These are phyloP conservation scores for Macrolepiota dolichaula DNA, from an alignment of 768 basidiomycete species.

Conservation along the genomic window DNA sequence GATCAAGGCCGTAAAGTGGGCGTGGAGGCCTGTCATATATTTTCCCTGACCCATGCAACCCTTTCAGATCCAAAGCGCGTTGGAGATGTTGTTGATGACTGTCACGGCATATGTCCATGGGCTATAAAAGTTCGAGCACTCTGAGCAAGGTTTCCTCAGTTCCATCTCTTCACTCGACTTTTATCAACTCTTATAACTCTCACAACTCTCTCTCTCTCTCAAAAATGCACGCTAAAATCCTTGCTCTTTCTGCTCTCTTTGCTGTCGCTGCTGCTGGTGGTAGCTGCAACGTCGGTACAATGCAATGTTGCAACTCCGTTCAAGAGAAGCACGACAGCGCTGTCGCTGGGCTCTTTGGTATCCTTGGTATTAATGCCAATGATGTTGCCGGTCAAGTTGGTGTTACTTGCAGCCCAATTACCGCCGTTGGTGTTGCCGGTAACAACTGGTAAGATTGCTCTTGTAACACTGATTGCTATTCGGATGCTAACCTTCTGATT, in stretches of 20 bases:
- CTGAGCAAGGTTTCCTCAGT: neutral
- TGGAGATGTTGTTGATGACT: neutral
- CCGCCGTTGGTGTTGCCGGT: constrained; percentile 18
- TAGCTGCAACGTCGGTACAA: neutral
- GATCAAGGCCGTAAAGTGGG: no score
- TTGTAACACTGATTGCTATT: no score
- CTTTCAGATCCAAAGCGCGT: no score
- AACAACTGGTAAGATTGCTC: constrained; percentile 20
- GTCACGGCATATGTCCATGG: neutral
- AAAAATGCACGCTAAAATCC: neutral
- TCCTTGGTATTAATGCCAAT: constrained; percentile 16
- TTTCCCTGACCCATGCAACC: no score
- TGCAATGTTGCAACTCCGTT: constrained; percentile 8
- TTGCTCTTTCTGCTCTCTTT: constrained; percentile 2
- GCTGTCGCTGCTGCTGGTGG: neutral
- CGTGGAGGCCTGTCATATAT: no score
- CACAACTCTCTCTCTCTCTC: neutral
- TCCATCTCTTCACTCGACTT: neutral
- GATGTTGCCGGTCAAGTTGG: constrained; percentile 22
- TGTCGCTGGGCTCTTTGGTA: constrained; percentile 7
- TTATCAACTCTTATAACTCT: neutral
- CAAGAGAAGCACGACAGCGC: constrained; percentile 11
- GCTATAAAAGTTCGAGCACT: neutral
- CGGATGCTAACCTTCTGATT: neutral
- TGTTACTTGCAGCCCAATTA: constrained; percentile 23